A percentile compares a stretch with the other conserved stretches of the same genome.
These are phyloP conservation scores for Penicillium brevicompactum DNA, from an alignment of 2,329 filamentous ascomycete genomes.

Conservation along the genomic window DNA sequence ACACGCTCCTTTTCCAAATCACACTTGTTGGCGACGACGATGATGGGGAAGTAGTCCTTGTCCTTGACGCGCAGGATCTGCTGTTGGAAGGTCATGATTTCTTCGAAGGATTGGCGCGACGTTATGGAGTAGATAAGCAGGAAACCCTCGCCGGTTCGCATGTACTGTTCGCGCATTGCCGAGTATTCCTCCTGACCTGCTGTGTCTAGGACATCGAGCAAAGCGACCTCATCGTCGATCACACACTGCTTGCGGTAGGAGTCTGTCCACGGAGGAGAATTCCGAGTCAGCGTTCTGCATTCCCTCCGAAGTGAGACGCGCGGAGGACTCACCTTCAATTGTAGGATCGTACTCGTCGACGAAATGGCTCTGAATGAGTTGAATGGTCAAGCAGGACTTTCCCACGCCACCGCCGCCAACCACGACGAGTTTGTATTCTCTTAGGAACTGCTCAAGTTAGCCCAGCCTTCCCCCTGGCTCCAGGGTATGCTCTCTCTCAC, in stretches of 20 bases:
- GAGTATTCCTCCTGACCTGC: slow-evolving; percentile 99
- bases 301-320: neutral
- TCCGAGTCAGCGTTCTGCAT: neutral
- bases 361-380: slow-evolving; percentile 94
- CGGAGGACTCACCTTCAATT: slow-evolving; percentile 74
- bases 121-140: slow-evolving; percentile 98
- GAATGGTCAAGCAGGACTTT: slow-evolving; percentile 98
- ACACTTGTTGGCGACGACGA: slow-evolving; percentile 98
- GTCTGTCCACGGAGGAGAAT: slow-evolving; percentile 58
- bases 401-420: slow-evolving; percentile 97
- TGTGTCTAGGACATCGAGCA: slow-evolving; percentile 97
- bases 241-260: slow-evolving; percentile 99
- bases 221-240: slow-evolving; percentile 95
- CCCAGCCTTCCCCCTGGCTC: neutral
- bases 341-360: slow-evolving; percentile 99
- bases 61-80: slow-evolving; percentile 98
- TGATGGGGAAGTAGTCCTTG: slow-evolving; percentile 99
- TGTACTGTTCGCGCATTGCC: slow-evolving; percentile 99
- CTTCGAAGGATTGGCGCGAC: slow-evolving; percentile 94
- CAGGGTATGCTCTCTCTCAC: slow-evolving; percentile 9
- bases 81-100: slow-evolving; percentile 98
- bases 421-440: slow-evolving; percentile 95
- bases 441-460: slow-evolving; percentile 64
- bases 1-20: slow-evolving; percentile 93
- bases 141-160: slow-evolving; percentile 98